Percentiles rank a stretch among this genome's conserved stretches.
phyloP scores from a whole-genome alignment of 768 basidiomycete species.

The Trametes maxima region DNA sequence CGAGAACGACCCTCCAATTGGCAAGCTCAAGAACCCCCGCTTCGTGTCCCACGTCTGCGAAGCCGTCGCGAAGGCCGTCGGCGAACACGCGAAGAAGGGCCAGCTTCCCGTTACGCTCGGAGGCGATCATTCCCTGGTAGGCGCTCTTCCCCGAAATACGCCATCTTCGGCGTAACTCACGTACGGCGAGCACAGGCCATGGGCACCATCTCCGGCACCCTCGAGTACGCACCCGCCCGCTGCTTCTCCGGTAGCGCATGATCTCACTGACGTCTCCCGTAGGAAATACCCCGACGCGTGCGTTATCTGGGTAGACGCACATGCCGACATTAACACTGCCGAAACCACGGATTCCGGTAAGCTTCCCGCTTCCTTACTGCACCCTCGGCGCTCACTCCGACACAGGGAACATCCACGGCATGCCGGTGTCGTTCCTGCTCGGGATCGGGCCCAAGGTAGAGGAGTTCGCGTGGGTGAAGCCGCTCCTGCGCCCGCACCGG shows the following conservation, averaged over 20 bases:
- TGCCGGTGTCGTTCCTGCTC: constrained; percentile 94
- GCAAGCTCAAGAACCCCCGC: constrained; percentile 87
- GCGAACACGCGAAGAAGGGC: constrained; percentile 73
- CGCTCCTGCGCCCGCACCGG: constrained; percentile 66
- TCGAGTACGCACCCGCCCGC: constrained; percentile 51
- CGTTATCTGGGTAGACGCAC: constrained; percentile 96
- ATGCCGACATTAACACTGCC: constrained; percentile 93
- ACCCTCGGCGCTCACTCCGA: not conserved
- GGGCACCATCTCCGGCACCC: constrained; percentile 92
- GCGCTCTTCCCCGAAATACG: constrained; percentile 30
- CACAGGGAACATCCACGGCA: constrained; percentile 93
- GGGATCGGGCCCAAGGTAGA: constrained; percentile 43
- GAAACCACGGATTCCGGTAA: constrained; percentile 76
- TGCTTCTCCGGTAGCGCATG: not conserved
- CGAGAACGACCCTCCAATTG: constrained; percentile 75
- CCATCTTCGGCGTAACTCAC: constrained; percentile 5
- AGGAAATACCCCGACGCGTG: constrained; percentile 80
- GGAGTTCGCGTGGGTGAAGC: constrained; percentile 63
- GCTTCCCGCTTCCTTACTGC: constrained; percentile 16
- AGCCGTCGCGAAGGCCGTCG: constrained; percentile 78
- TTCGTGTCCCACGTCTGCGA: constrained; percentile 83
- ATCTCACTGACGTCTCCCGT: not conserved
- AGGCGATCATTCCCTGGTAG: constrained; percentile 92
- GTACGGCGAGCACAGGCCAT: constrained; percentile 56
- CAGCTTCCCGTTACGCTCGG: constrained; percentile 89